Percentiles rank a stretch among this genome's conserved stretches.
phyloP scores from a whole-genome alignment of 2,329 filamentous ascomycete genomes.

The Zalaria obscura region DNA sequence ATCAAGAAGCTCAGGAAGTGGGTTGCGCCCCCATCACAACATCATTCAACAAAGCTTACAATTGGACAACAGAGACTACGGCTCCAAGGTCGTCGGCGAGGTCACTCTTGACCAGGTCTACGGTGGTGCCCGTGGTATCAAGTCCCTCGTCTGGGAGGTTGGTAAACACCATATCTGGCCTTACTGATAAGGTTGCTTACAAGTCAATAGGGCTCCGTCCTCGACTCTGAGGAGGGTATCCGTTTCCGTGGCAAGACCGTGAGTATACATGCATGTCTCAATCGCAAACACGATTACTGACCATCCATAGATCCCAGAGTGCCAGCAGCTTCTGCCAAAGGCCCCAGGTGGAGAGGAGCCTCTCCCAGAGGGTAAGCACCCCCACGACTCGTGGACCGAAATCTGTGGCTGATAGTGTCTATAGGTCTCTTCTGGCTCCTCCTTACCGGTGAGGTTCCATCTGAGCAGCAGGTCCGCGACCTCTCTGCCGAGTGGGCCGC shows the following conservation, averaged over 20 bases:
- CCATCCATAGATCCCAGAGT: conserved; percentile 65
- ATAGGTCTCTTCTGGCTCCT: conserved; percentile 97
- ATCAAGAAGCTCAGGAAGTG: conserved; percentile 98
- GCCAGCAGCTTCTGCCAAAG: conserved; percentile 94
- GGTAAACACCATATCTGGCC: conserved; percentile 7
- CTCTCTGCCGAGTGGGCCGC: conserved; percentile 98
- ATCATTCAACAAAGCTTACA: conserved; percentile 11
- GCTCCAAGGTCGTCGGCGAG: conserved; percentile 90
- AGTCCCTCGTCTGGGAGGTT: conserved; percentile 93
- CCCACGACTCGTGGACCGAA: conserved; percentile 1
- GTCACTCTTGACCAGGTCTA: conserved; percentile 99
- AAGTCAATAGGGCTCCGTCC: conserved; percentile 57
- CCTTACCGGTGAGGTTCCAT: conserved; percentile 91
- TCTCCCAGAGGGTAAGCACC: conserved; percentile 65
- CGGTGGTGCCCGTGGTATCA: conserved; percentile 97
- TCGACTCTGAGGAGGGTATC: conserved; percentile 98
- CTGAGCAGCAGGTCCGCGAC: conserved; percentile 95
- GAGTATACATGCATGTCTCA: conserved; percentile 14
- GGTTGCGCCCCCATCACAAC: conserved; percentile 20
- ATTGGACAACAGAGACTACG: conserved; percentile 58
- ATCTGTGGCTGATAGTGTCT: conserved; percentile 7
- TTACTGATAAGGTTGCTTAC: neutral
- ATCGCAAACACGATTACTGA: conserved; percentile 3
- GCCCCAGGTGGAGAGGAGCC: conserved; percentile 93
- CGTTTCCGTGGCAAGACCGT: conserved; percentile 95